Evolutionary conservation across 495 filamentous ascomycete genomes (phyloP), one percentile per base, ranked within the genome.

Genomic region (Trichoderma reesei): DNA sequence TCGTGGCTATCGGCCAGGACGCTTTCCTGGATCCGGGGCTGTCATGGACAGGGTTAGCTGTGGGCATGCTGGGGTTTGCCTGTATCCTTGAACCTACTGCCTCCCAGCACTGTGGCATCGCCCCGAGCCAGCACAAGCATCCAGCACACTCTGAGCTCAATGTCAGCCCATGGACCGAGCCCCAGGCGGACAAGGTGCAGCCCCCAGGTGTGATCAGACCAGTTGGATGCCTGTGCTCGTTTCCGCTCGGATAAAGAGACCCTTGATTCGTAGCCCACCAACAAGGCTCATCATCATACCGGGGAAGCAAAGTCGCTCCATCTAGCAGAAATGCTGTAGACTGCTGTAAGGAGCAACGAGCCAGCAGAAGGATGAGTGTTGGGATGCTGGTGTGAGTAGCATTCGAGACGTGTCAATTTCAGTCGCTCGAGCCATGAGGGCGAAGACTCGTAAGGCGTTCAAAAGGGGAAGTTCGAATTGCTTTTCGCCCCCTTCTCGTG

Each of bases 201-300:
- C 14, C n/a, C 44, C 44, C 20, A 18, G 44, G 7, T 48, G 44
- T 48, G 51, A 34, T 33, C 51, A 56, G 51, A 26, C 26, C 20
- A 56, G 51, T 13, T 14, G 6, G 51, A 56, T 56, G 51, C 51
- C 51, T 56, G 51, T 56, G 51, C 51, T 56, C 51, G 51, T 56
- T 56, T 56, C 34, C 51, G 51, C 34, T 56, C 34, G 51, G 51
- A 56, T 56, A 56, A 56, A 56, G n/a, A 33, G 26, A n/a, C 26
- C 20, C 20, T 26, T 26, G 26, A 26, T 26, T 26, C 26, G 34
- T 11, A 34, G 31, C 51, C 51, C 51, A 56, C 31, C 10, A 33
- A 16, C 51, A 56, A 14, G 51, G 51, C 8, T 33, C 26, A 36
- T 14, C 51, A 56, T 14, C 10, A 26, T 26, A 5, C 51, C 18